Conservation (phyloP, 352 stramenopile genomes). For the Phytopythium aichiense region DNA sequence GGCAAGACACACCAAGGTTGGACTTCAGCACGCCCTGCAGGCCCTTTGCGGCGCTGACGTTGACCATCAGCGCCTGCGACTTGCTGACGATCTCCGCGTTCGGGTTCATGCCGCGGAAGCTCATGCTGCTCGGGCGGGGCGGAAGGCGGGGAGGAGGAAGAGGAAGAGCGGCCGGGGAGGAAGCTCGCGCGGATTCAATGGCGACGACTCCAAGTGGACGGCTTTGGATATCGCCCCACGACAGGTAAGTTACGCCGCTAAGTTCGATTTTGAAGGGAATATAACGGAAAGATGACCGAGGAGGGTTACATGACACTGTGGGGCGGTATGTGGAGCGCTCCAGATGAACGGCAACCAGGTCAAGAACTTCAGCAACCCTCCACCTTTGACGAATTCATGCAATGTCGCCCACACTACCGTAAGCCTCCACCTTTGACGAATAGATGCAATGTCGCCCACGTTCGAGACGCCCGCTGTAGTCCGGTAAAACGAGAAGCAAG, state of each 20-base stretch:
- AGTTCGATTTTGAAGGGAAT: background rate
- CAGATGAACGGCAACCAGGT: background rate
- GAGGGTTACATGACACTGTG: background rate
- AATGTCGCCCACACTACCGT: too few relatives aligned
- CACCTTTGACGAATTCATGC: too few relatives aligned
- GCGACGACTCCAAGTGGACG: conserved; percentile 16
- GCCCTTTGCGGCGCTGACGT: conserved; percentile 96
- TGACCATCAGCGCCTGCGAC: conserved; percentile 94
- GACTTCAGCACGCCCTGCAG: conserved; percentile 95
- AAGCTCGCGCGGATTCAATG: conserved; percentile 3
- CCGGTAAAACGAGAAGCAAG: too few relatives aligned
- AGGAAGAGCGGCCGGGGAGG: background rate
- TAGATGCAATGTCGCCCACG: too few relatives aligned
- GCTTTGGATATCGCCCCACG: conserved; percentile 20
- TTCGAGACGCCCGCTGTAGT: too few relatives aligned
- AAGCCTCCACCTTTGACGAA: too few relatives aligned
- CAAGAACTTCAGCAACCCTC: too few relatives aligned
- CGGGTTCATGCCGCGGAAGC: conserved; percentile 87
- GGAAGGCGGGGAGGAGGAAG: background rate
- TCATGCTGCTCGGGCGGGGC: conserved; percentile 31
- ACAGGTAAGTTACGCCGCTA: background rate
- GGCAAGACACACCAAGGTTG: conserved; percentile 72
- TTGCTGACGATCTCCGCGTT: conserved; percentile 98
- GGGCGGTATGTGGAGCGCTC: background rate
- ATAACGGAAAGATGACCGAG: background rate